Percentiles rank a stretch among this genome's conserved stretches.
Conservation (phyloP, 306 rosid species). For the Albizia julibrissin region DNA sequence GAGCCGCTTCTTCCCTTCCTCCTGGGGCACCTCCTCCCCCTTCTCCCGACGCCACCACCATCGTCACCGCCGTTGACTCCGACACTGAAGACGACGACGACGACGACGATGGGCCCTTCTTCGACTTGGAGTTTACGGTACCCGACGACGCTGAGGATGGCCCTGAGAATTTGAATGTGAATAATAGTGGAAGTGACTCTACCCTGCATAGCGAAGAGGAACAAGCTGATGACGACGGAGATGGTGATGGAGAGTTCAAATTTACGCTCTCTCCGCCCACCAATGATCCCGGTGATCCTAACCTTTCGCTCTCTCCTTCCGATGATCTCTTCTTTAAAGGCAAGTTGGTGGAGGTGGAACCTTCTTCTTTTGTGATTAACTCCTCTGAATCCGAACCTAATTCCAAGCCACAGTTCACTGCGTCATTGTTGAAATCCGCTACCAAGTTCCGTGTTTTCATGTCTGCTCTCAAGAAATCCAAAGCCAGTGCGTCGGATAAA, state of each 20-base stretch:
- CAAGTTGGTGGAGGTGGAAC: conserved; percentile 66
- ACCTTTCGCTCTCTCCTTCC: conserved; percentile 75
- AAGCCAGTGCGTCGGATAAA: conserved; percentile 40
- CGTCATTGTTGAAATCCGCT: conserved; percentile 78
- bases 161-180: conserved; percentile 20
- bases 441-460: conserved; percentile 83
- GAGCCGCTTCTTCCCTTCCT: conserved; percentile 48
- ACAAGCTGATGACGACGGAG: conserved; percentile 34
- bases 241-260: conserved; percentile 65
- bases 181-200: neutral
- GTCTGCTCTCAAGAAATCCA: conserved; percentile 72
- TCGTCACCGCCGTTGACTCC: conserved; percentile 43
- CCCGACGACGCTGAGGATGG: conserved; percentile 55
- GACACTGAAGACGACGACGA: conserved; percentile 33
- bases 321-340: conserved; percentile 78
- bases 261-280: conserved; percentile 74
- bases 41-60: conserved; percentile 25
- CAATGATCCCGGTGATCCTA: conserved; percentile 62
- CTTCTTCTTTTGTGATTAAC: conserved; percentile 43
- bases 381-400: conserved; percentile 62
- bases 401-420: conserved; percentile 63
- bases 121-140: conserved; percentile 80
- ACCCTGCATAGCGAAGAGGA: conserved; percentile 8
- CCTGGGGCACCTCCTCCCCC: neutral
- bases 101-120: conserved; percentile 84